These are phyloP conservation scores for Kingdonia uniflora DNA, from an alignment of 164 flowering plant species.

Conservation along the genomic window DNA sequence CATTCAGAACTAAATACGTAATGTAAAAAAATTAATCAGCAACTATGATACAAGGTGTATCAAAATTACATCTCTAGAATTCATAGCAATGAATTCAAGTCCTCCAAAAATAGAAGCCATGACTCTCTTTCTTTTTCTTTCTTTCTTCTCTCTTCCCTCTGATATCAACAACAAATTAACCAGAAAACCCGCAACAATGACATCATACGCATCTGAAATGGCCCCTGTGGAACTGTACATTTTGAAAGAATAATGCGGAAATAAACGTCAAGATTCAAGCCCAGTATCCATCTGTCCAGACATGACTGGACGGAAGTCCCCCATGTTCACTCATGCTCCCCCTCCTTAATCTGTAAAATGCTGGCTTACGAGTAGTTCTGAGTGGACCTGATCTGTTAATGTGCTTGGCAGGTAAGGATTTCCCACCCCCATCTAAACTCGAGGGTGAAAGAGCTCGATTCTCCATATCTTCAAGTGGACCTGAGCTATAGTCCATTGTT, in stretches of 20 bases:
- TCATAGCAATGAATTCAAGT: neutral
- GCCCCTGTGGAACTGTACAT: slow-evolving; percentile 6
- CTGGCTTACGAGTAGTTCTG: slow-evolving; percentile 48
- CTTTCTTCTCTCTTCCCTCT: no score
- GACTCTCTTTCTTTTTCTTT: neutral
- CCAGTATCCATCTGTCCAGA: slow-evolving; percentile 24
- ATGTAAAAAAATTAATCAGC: no score
- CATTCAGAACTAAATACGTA: no score
- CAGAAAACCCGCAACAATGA: neutral
- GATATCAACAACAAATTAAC: neutral
- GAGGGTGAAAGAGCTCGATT: slow-evolving; percentile 24
- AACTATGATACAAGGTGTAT: no score
- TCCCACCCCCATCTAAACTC: slow-evolving; percentile 3
- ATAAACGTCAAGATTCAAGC: neutral
- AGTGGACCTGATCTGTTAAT: slow-evolving; percentile 79
- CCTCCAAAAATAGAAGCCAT: neutral
- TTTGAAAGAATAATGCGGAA: neutral
- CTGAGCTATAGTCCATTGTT: slow-evolving; percentile 84
- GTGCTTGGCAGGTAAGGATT: slow-evolving; percentile 25
- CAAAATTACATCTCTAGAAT: no score
- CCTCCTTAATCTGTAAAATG: slow-evolving; percentile 39
- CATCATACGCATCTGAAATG: neutral
- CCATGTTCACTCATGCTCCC: slow-evolving; percentile 94
- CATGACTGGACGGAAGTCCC: slow-evolving; percentile 27
- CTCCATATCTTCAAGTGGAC: slow-evolving; percentile 61